Base-by-base conservation (phyloP, 768 basidiomycete genomes). In the Panaeolus cyanescens region DNA sequence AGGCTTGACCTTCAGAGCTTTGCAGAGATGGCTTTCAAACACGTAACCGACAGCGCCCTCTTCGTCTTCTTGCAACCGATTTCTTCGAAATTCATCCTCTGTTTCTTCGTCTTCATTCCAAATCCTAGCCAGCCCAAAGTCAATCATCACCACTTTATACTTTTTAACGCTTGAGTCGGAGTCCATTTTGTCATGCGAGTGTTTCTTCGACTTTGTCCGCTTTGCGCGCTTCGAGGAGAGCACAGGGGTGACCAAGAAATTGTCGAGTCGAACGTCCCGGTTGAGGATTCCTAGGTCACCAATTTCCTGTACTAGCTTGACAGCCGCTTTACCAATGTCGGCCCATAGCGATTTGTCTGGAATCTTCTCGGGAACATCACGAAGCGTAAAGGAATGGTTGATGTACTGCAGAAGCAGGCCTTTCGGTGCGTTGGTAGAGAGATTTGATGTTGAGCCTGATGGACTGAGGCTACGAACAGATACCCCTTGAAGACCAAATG, bases 21-120 rank as follows among this genome's bases (percentile, higher is more conserved):
- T 62, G 56, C 54, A 55, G 32, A 62, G 56, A 19, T 60, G 58
- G 15, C 42, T 50, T 32, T 64, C 60, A 4, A 66, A 60, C 9
- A 64, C 61, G 45, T 59, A 64, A 9, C 65, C 65, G 28, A 66
- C 58, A 7, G 63, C 63, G n/a, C 65, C 63, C 33, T 66, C 65
- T 37, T 66, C 65, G 34, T 66, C 65, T 54, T 56, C 50, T n/a
- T 25, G 31, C 25, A 50, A 50, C 31, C 65, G 32, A 12, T 58
- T 61, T 39, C 54, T 62, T 22, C 61, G 42, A 31, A 64, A 66
- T n/a, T 59, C 65, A 4, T 60, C 62, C 9, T 64, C 65, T 12
- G 64, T 56, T 10, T 54, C 58, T 32, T 67, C 63, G 12, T 64
- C 56, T 12, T 62, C 61, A 28, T 61, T 56, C 56, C 61, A 61